phyloP scores from a whole-genome alignment of 371 early-diverging fungal species.

The Mucor saturninus region DNA sequence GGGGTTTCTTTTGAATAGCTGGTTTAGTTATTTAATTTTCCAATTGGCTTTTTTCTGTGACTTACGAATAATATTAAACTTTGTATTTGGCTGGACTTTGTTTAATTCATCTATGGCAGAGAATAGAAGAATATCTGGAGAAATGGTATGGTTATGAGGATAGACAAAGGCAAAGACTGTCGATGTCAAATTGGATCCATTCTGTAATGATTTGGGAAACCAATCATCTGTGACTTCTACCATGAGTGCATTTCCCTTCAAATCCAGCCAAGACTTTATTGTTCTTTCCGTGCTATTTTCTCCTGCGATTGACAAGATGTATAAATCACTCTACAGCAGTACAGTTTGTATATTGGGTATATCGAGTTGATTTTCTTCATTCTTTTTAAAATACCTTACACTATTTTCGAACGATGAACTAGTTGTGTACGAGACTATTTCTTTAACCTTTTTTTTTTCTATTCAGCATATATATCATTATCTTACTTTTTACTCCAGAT shows the following conservation, averaged over 20 bases:
- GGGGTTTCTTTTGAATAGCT: slow-evolving; percentile 9
- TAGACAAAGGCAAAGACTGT: slow-evolving; percentile 20
- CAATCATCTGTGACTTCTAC: slow-evolving; percentile 29
- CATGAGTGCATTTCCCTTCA: slow-evolving; percentile 1
- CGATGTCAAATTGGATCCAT: slow-evolving; percentile 22
- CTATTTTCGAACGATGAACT: slow-evolving; percentile 16
- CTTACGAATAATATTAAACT: slow-evolving; percentile 20
- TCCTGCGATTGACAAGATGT: slow-evolving; percentile 3
- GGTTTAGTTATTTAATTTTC: too few species aligned
- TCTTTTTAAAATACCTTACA: slow-evolving; percentile 9
- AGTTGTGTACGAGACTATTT: neutral
- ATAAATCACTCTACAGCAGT: slow-evolving; percentile 8
- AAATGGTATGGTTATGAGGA: neutral
- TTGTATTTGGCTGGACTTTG: neutral
- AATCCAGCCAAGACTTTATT: slow-evolving; percentile 24
- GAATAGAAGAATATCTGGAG: neutral
- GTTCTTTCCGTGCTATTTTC: neutral
- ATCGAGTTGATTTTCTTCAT: too few species aligned
- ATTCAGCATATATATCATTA: neutral
- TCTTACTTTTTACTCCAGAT: slow-evolving; percentile 36
- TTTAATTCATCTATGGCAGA: neutral
- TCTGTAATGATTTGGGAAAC: slow-evolving; percentile 26
- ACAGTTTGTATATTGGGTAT: too few species aligned
- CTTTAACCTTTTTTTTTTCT: too few species aligned
- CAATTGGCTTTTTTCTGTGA: neutral